Base-by-base conservation (phyloP, 1,284 basidiomycete genomes). In the Ganoderma multipileum region DNA sequence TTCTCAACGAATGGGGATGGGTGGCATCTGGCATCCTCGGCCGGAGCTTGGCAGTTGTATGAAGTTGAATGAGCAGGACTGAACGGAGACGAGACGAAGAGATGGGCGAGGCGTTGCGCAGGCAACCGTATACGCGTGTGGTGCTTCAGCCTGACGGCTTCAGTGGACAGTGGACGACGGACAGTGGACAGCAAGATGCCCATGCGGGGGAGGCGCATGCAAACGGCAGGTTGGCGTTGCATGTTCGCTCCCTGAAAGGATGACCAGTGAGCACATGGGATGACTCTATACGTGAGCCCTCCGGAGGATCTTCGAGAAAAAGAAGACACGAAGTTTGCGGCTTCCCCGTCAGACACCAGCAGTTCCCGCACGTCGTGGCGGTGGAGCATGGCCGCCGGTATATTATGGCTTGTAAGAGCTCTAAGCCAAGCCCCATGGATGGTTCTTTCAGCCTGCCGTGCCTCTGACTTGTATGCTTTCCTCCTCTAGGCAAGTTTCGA, bases 281-380 rank as follows among this genome's bases (percentile, higher is more conserved):
- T 41, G 39, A 59, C 58, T 36, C 38, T n/a, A 36, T 36, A 41
- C 38, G 38, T 11, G 58, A 18, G 38, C 58, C 58, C 33, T 38
- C 18, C 38, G 38, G 39, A 38, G 58, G 42, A 67, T 67, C 65
- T 67, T 67, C 65, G 65, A 67, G 65, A 67, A 67, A 39, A 65
- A 30, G 61, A 67, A 59, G 55, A 42, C 65, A 33, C 16, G 33
- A 63, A 39, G 65, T 26, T 33, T 26, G 28, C 36, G 12, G 26
- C 65, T 63, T 67, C 65, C 50, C 65, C 61, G 65, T 59, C 58
- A 38, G 23, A 39, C 58, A 38, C 9, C 58, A 59, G 58, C 58
- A 41, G 38, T 36, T n/a, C 57, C 16, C 12, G 57, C 12, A 14
- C 20, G 38, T 23, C 57, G n/a, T 36, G 12, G 36, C 36, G 16